Conservation (phyloP, 139 green algal genomes). For the Volvox africanus region DNA sequence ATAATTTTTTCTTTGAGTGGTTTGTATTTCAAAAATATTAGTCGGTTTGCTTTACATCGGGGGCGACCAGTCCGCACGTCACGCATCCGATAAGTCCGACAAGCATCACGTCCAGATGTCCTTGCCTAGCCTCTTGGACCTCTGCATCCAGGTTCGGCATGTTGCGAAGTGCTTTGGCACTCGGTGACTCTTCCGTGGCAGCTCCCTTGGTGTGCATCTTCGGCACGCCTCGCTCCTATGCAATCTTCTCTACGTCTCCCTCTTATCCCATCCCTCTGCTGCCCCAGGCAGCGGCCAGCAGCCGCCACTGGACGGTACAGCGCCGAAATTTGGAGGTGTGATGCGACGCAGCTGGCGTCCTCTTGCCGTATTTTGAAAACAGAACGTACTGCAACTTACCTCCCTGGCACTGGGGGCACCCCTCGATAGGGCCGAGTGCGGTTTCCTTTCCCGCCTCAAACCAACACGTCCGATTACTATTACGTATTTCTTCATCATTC, state of each 20-base stretch:
- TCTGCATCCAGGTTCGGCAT: slow-evolving; percentile 20
- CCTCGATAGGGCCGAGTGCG: no score
- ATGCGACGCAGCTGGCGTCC: no score
- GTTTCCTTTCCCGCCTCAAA: no score
- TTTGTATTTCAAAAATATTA: not conserved
- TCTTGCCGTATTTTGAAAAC: no score
- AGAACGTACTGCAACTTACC: no score
- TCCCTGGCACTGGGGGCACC: no score
- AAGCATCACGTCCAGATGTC: not conserved
- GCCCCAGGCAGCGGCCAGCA: not conserved
- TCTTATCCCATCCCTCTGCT: not conserved
- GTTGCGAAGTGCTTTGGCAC: no score
- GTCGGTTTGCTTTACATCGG: not conserved
- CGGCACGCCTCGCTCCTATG: no score
- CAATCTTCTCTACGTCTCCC: not conserved
- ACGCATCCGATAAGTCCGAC: not conserved
- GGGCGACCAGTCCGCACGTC: not conserved
- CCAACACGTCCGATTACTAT: no score
- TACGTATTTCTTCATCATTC: no score
- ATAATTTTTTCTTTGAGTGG: not conserved
- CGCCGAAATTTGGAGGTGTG: slow-evolving; percentile 20
- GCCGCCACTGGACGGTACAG: slow-evolving; percentile 22
- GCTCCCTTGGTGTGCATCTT: no score
- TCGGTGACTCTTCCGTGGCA: no score
- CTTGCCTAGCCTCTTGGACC: slow-evolving; percentile 6